Conservation (phyloP, 2,329 filamentous ascomycete species). For the Sporothrix sp. region DNA sequence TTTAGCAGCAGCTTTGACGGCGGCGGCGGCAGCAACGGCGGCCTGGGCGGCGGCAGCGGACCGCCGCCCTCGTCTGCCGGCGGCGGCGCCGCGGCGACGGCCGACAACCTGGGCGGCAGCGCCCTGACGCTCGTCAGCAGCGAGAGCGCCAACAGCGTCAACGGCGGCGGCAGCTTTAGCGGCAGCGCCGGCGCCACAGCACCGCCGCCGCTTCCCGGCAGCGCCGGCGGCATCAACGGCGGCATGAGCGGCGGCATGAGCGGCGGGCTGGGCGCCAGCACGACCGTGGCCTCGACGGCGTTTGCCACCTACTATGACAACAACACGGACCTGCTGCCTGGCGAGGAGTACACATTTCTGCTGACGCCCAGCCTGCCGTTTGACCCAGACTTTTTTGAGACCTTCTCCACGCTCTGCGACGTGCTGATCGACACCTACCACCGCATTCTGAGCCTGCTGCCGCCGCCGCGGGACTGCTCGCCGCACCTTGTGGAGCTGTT, state of each 20-base stretch:
- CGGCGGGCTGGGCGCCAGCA: slow-evolving; percentile 21
- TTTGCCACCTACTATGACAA: slow-evolving; percentile 40
- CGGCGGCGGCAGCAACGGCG: slow-evolving; percentile 17
- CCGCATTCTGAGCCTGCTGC: slow-evolving; percentile 63
- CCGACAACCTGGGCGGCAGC: slow-evolving; percentile 15
- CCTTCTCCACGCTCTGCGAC: slow-evolving; percentile 90
- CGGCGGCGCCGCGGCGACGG: slow-evolving; percentile 43
- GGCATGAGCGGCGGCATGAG: slow-evolving; percentile 19
- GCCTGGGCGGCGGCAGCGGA: slow-evolving; percentile 15
- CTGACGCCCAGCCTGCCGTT: slow-evolving; percentile 90
- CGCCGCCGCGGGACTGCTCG: slow-evolving; percentile 63
- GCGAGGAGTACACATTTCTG: slow-evolving; percentile 80
- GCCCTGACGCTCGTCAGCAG: slow-evolving; percentile 14
- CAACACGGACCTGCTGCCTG: slow-evolving; percentile 59
- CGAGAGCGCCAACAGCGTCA: slow-evolving; percentile 18
- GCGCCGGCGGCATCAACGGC: neutral
- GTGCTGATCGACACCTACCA: slow-evolving; percentile 89
- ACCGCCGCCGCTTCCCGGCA: slow-evolving; percentile 25
- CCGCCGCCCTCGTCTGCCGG: neutral
- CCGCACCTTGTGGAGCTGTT: slow-evolving; percentile 72
- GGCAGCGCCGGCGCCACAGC: slow-evolving; percentile 17
- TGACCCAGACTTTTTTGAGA: slow-evolving; percentile 94
- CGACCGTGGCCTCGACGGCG: slow-evolving; percentile 20
- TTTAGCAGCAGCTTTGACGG: slow-evolving; percentile 4
- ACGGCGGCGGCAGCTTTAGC: slow-evolving; percentile 22